A percentile compares a stretch with the other conserved stretches of the same genome.
Conservation (phyloP, 148 eudicot species). For the Bassia scoparia region DNA sequence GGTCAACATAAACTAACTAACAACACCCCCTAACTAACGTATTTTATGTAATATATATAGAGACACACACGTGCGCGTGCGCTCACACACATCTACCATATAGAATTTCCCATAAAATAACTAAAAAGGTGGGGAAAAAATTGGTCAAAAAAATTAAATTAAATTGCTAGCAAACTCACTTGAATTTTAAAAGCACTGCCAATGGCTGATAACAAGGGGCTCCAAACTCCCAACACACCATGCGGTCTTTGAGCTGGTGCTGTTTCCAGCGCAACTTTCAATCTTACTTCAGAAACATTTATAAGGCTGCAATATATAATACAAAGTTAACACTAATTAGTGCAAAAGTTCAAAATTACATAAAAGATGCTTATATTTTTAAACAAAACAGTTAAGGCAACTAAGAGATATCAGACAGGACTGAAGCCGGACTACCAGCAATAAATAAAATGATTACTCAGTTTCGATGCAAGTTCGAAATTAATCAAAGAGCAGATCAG, state of each 20-base stretch:
- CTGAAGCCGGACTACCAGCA: background rate
- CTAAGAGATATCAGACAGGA: background rate
- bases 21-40: too few relatives aligned
- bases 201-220: constrained; percentile 89
- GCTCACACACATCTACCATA: too few relatives aligned
- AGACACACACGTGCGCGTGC: too few relatives aligned
- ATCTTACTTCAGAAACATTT: constrained; percentile 86
- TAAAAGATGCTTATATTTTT: background rate
- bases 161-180: constrained; percentile 39
- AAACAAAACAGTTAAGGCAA: background rate
- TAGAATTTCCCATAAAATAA: too few relatives aligned
- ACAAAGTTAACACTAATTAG: constrained; percentile 5
- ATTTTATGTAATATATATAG: too few relatives aligned
- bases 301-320: constrained; percentile 57
- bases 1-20: too few relatives aligned
- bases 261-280: constrained; percentile 86
- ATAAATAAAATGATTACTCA: background rate
- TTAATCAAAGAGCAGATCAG: background rate
- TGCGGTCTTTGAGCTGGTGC: constrained; percentile 97
- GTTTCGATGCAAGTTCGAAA: background rate
- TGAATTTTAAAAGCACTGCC: constrained; percentile 97
- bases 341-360: constrained; percentile 2
- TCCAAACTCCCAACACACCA: constrained; percentile 96
- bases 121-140: background rate
- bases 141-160: background rate